These are phyloP conservation scores for Exophiala dermatitidis DNA, from an alignment of 2,329 filamentous ascomycete species.

Conservation along the genomic window DNA sequence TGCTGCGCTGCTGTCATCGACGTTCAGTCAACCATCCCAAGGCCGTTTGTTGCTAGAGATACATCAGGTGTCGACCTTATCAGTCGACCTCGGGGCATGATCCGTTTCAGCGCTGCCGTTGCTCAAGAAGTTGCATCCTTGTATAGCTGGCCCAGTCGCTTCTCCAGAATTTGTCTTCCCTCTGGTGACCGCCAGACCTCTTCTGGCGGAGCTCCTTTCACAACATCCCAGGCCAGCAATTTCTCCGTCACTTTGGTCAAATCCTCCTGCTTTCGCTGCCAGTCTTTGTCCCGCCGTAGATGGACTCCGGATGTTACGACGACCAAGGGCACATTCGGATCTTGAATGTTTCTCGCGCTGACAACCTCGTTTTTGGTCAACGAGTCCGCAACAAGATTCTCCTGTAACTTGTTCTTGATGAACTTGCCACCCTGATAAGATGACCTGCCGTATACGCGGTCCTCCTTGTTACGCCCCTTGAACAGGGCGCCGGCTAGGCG, in stretches of 20 bases:
- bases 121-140: slow-evolving; percentile 5
- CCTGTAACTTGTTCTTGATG: slow-evolving; percentile 86
- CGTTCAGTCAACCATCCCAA: no score
- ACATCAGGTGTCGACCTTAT: no score
- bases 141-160: slow-evolving; percentile 65
- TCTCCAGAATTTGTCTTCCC: slow-evolving; percentile 69
- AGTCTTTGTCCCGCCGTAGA: slow-evolving; percentile 58
- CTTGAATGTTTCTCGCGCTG: slow-evolving; percentile 72
- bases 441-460: slow-evolving; percentile 74
- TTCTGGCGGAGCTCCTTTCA: slow-evolving; percentile 68
- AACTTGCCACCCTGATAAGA: slow-evolving; percentile 74
- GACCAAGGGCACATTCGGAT: slow-evolving; percentile 64
- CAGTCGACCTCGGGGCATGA: background rate
- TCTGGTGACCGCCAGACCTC: slow-evolving; percentile 73
- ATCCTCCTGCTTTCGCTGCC: slow-evolving; percentile 80
- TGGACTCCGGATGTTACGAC: slow-evolving; percentile 75
- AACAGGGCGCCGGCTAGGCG: slow-evolving; percentile 74
- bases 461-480: slow-evolving; percentile 68
- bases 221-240: slow-evolving; percentile 75
- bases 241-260: slow-evolving; percentile 73
- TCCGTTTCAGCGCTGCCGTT: background rate
- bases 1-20: no score
- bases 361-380: slow-evolving; percentile 76
- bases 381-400: slow-evolving; percentile 78
- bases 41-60: no score